Evolutionary conservation across 2,329 filamentous ascomycete species (phyloP).

Genomic region (Aureobasidium sp.): DNA sequence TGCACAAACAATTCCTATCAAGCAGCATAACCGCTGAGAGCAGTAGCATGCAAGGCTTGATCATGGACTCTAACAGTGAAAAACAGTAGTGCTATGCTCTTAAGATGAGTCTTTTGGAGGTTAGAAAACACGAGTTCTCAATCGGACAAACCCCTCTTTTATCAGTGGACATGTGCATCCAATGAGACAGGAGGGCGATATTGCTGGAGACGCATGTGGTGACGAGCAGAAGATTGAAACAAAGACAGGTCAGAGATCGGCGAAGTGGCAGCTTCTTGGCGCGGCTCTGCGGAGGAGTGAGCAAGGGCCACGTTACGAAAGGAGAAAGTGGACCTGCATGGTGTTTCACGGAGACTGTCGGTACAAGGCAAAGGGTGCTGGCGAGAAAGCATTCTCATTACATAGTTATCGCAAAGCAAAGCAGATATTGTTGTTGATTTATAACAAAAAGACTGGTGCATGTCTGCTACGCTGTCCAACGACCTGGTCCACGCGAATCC

Average conservation of each 20-base stretch:
- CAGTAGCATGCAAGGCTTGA: not conserved
- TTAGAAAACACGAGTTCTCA: not conserved
- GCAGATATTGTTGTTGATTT: not conserved
- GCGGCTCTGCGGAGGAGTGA: not conserved
- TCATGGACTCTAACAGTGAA: not conserved
- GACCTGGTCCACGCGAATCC: not conserved
- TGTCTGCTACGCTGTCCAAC: conserved; percentile 1
- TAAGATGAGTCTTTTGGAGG: not conserved
- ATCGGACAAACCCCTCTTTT: no score
- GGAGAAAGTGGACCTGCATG: conserved; percentile 2
- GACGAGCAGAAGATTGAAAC: not conserved
- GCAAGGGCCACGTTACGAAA: not conserved
- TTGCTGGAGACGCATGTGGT: not conserved
- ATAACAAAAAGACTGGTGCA: not conserved
- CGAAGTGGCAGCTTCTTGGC: not conserved
- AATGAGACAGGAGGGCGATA: not conserved
- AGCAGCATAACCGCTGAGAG: not conserved
- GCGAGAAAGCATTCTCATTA: not conserved
- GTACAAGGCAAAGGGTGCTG: not conserved
- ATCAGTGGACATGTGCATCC: not conserved
- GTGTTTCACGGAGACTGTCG: not conserved
- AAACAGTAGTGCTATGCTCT: not conserved
- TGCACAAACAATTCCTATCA: not conserved
- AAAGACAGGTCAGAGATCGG: not conserved
- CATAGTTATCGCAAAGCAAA: not conserved